phyloP scores from a whole-genome alignment of 2,329 filamentous ascomycete genomes.

The Penicillium hordei region DNA sequence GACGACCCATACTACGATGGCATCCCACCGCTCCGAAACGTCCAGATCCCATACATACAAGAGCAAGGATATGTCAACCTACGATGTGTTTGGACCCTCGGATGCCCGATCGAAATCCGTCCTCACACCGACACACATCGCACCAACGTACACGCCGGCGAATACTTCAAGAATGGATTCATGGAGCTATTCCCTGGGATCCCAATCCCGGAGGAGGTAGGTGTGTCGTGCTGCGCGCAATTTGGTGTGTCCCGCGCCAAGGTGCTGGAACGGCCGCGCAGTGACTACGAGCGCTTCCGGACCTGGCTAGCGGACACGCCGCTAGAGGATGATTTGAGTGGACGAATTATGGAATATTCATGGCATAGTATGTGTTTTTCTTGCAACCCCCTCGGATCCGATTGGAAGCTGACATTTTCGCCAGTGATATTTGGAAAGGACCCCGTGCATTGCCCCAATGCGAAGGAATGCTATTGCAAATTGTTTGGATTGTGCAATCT shows the following conservation, averaged over 20 bases:
- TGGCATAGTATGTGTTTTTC: conserved; percentile 55
- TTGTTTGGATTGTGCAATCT: conserved; percentile 62
- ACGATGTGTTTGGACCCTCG: conserved; percentile 54
- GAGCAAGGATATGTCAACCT: conserved; percentile 55
- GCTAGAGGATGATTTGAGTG: conserved; percentile 51
- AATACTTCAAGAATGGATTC: conserved; percentile 52
- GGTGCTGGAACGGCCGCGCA: conserved; percentile 46
- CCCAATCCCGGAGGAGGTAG: conserved; percentile 47
- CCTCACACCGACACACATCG: conserved; percentile 46
- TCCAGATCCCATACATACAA: conserved; percentile 51
- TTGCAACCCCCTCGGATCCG: too few species aligned
- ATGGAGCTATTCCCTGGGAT: conserved; percentile 48
- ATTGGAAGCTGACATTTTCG: conserved; percentile 2
- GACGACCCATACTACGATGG: conserved; percentile 55
- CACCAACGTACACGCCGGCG: conserved; percentile 49
- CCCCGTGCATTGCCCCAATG: conserved; percentile 60
- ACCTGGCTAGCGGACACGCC: conserved; percentile 52
- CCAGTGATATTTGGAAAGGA: conserved; percentile 60
- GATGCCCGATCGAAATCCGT: conserved; percentile 53
- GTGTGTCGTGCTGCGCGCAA: conserved; percentile 56
- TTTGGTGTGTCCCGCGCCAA: conserved; percentile 53
- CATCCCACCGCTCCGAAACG: conserved; percentile 48
- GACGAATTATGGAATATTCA: conserved; percentile 58
- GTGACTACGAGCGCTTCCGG: conserved; percentile 51
- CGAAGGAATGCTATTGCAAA: conserved; percentile 65